A percentile compares a stretch with the other conserved stretches of the same genome.
Evolutionary conservation across 306 rosid species (phyloP).

Genomic region (Lathyrus sativus): DNA sequence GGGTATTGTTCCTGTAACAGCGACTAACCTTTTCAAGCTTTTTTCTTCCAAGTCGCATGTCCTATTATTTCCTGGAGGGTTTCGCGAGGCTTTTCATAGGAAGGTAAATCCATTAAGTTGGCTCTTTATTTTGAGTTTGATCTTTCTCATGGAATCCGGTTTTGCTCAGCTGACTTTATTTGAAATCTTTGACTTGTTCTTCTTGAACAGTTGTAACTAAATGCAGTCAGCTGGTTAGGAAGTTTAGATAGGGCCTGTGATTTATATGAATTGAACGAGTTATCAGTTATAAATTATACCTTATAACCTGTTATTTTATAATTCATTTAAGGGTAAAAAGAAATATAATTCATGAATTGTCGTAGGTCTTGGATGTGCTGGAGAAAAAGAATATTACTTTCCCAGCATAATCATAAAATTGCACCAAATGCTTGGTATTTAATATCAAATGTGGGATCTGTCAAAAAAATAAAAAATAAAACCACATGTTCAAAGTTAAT

Average conservation of each 20-base stretch:
- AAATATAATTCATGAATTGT: neutral
- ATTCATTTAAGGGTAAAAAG: neutral
- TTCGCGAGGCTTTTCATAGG: slow-evolving; percentile 94
- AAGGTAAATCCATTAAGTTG: slow-evolving; percentile 53
- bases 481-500: neutral
- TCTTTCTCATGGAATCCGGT: slow-evolving; percentile 6
- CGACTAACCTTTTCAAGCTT: slow-evolving; percentile 67
- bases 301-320: neutral
- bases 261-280: neutral
- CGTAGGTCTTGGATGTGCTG: neutral
- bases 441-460: neutral
- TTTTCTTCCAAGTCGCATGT: slow-evolving; percentile 78
- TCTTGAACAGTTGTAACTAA: neutral
- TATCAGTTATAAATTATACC: neutral
- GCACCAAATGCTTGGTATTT: neutral
- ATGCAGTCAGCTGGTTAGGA: neutral
- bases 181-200: slow-evolving; percentile 7
- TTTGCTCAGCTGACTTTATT: slow-evolving; percentile 12
- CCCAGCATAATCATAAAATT: no score
- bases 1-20: slow-evolving; percentile 86
- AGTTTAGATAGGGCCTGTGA: neutral
- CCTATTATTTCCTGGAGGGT: slow-evolving; percentile 83
- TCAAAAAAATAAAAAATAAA: neutral
- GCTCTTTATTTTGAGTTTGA: slow-evolving; percentile 19
- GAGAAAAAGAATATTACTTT: no score